Conservation (phyloP, 2,329 filamentous ascomycete genomes). For the Hymenoscyphus fructigenus region DNA sequence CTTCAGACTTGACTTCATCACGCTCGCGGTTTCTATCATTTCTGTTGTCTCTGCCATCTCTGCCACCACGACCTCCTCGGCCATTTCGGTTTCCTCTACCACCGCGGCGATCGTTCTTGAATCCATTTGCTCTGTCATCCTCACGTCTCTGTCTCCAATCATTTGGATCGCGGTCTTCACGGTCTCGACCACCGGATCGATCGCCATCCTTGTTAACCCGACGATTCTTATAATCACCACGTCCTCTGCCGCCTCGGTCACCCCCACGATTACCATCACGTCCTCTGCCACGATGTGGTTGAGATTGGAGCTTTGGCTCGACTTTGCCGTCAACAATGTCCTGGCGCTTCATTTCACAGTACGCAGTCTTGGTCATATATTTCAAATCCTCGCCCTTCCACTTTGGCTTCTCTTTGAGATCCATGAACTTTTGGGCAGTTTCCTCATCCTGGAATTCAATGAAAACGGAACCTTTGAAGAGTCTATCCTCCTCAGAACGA, state of each 20-base stretch:
- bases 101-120: slow-evolving; percentile 42
- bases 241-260: slow-evolving; percentile 34
- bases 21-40: slow-evolving; percentile 39
- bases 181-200: slow-evolving; percentile 18
- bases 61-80: slow-evolving; percentile 46
- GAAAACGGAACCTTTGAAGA: slow-evolving; percentile 96
- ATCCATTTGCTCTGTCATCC: slow-evolving; percentile 60
- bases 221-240: slow-evolving; percentile 9
- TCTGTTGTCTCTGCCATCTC: slow-evolving; percentile 40
- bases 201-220: slow-evolving; percentile 3
- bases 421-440: slow-evolving; percentile 75
- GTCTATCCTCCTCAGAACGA: slow-evolving; percentile 61
- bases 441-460: slow-evolving; percentile 86
- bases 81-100: slow-evolving; percentile 27
- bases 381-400: slow-evolving; percentile 79
- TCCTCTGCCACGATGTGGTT: slow-evolving; percentile 13
- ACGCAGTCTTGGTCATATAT: slow-evolving; percentile 86
- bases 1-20: slow-evolving; percentile 23
- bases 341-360: slow-evolving; percentile 74
- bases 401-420: slow-evolving; percentile 74
- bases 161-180: slow-evolving; percentile 45
- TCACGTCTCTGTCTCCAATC: slow-evolving; percentile 67
- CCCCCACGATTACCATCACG: slow-evolving; percentile 38
- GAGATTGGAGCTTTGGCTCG: slow-evolving; percentile 48
- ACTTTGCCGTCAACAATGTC: slow-evolving; percentile 71